phyloP scores from a whole-genome alignment of 2,329 filamentous ascomycete genomes.

The Esteya vermicola region DNA sequence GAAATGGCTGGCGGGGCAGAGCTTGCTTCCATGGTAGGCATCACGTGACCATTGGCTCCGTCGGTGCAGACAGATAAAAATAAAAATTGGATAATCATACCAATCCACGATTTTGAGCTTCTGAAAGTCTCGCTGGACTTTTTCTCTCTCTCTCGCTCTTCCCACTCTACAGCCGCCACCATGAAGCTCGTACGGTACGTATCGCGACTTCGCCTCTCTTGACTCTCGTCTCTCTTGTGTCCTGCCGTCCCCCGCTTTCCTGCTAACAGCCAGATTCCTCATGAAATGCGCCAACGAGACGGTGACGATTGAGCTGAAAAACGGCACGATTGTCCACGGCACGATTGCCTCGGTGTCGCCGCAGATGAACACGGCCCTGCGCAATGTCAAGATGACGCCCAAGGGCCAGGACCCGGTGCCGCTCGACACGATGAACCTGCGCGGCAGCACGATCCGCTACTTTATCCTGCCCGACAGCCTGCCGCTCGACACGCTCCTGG shows the following conservation, averaged over 20 bases:
- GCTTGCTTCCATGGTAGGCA: no score
- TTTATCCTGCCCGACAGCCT: slow-evolving; percentile 93
- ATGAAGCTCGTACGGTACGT: slow-evolving; percentile 97
- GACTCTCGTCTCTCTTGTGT: neutral
- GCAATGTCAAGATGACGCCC: slow-evolving; percentile 91
- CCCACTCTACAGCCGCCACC: slow-evolving; percentile 23
- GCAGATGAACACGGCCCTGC: slow-evolving; percentile 95
- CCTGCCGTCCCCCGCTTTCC: slow-evolving; percentile 11
- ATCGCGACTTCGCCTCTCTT: slow-evolving; percentile 1
- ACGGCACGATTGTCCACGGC: slow-evolving; percentile 93
- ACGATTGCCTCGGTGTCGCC: slow-evolving; percentile 94
- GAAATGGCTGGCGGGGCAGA: no score
- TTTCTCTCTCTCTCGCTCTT: neutral
- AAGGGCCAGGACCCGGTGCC: slow-evolving; percentile 76
- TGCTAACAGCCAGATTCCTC: slow-evolving; percentile 63
- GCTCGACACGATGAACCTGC: slow-evolving; percentile 92
- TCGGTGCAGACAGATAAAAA: no score
- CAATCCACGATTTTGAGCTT: no score
- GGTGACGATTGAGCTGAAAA: slow-evolving; percentile 96
- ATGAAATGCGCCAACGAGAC: slow-evolving; percentile 99
- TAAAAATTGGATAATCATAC: no score
- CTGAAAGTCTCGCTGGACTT: neutral
- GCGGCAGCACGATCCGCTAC: slow-evolving; percentile 91
- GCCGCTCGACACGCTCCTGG: slow-evolving; percentile 84
- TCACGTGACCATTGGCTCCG: no score